Evolutionary conservation across 371 early-diverging fungal genomes (phyloP).

Genomic region (Amoeboaphelidium protococcarum): DNA sequence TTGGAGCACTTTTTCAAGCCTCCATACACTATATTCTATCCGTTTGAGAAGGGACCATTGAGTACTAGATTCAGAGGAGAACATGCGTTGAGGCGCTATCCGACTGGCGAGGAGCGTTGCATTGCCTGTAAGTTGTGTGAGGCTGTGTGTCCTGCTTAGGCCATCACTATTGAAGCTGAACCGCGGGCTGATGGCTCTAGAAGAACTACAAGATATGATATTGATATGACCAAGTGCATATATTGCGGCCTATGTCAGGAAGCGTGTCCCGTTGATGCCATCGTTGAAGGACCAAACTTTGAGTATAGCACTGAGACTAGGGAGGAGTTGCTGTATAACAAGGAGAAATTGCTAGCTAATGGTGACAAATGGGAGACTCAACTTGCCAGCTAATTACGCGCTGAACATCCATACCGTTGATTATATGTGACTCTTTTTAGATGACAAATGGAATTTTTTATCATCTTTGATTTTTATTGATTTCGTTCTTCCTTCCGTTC

Average conservation of each 20-base stretch:
- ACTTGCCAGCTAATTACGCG: neutral
- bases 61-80: constrained; percentile 89
- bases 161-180: constrained; percentile 96
- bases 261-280: constrained; percentile 87
- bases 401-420: neutral
- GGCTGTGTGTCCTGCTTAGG: constrained; percentile 92
- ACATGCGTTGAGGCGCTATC: constrained; percentile 84
- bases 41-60: constrained; percentile 80
- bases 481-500: too few relatives aligned
- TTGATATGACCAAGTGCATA: constrained; percentile 84
- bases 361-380: constrained; percentile 89
- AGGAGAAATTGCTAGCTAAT: constrained; percentile 86
- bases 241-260: constrained; percentile 94
- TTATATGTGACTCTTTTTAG: too few relatives aligned
- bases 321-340: constrained; percentile 72
- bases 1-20: constrained; percentile 79
- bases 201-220: constrained; percentile 90
- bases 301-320: constrained; percentile 90
- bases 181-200: constrained; percentile 82
- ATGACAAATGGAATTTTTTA: too few relatives aligned
- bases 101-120: constrained; percentile 91
- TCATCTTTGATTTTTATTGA: too few relatives aligned
- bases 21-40: constrained; percentile 87
- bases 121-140: constrained; percentile 95
- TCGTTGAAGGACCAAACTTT: constrained; percentile 86